Base-by-base conservation (phyloP, 1,284 basidiomycete genomes). In the Mycena sp. region DNA sequence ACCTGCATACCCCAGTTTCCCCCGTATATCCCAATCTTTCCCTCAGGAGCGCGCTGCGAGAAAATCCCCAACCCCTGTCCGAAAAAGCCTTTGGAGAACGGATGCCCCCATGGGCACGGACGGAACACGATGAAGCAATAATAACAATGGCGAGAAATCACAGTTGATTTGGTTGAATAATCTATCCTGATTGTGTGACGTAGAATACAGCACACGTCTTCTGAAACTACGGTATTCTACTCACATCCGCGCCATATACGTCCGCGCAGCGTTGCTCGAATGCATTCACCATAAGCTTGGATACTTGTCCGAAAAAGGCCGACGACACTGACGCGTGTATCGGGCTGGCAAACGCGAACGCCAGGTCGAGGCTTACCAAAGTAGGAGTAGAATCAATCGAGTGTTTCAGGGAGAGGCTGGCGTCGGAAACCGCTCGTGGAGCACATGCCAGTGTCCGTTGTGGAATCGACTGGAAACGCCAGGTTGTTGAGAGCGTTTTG, bases 321-420 rank as follows among this genome's bases (percentile, higher is more conserved):
- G 90, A 85, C 5, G 93, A 93, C 19, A 96, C 85, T 1, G 89
- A 85, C 1, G 93, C 92, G 73, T 98, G 91, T 37, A 97, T 70
- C 0, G 95, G 95, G 73, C 91, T 96, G 44, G 91, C 84, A 73
- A 99, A 99, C 25, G 91, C 88, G 75, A 94, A 99, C 1, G 85
- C 83, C 30, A 99, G 82, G 69, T 95, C 91, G 63, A 95, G 84
- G 12, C 89, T 90, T 53, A 96, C 87, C 21, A 94, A 76, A 0
- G 94, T 95, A 17, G 89, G 84, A 1, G 76, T 76, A 35, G 74
- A 70, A 23, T 38, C 77, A 23, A 45, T 41, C 25, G 43, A 45
- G 23, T 25, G 75, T 70, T 69, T 83, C 83, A 12, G 80, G 79
- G 5, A 85, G 84, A 21, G 75, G 16, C 23, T 25, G 26, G 5